A percentile compares a stretch with the other conserved stretches of the same genome.
These are phyloP conservation scores for Saccharomycopsis fermentans DNA, from an alignment of 805 yeast species.

Conservation along the genomic window DNA sequence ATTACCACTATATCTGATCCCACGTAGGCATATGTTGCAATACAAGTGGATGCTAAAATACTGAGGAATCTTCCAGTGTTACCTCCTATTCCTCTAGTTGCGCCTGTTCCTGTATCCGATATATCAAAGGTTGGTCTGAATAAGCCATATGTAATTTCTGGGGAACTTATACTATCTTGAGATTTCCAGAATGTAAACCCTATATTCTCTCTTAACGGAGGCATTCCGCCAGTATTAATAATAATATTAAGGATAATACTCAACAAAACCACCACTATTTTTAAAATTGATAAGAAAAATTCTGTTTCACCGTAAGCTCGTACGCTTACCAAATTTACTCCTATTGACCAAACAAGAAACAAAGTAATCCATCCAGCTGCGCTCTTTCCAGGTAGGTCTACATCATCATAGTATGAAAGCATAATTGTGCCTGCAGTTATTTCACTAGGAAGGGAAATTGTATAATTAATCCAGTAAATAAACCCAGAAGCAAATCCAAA, in stretches of 20 bases:
- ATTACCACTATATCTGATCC: conserved; percentile 79
- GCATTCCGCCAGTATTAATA: conserved; percentile 51
- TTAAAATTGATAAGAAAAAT: conserved; percentile 48
- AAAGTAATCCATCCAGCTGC: conserved; percentile 71
- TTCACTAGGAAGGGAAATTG: conserved; percentile 68
- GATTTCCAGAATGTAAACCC: conserved; percentile 68
- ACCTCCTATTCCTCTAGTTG: conserved; percentile 50
- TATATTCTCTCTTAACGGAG: conserved; percentile 32
- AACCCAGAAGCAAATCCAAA: conserved; percentile 69
- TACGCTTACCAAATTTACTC: conserved; percentile 56
- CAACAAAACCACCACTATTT: conserved; percentile 40
- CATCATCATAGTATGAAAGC: conserved; percentile 53
- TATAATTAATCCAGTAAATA: conserved; percentile 63
- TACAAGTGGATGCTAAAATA: conserved; percentile 47
- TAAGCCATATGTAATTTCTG: conserved; percentile 51
- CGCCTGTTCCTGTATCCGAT: conserved; percentile 47
- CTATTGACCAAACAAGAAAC: conserved; percentile 38
- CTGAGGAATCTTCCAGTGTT: conserved; percentile 50
- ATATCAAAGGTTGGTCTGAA: conserved; percentile 68
- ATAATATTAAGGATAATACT: conserved; percentile 51
- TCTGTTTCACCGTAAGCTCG: conserved; percentile 68
- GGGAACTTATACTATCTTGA: conserved; percentile 32
- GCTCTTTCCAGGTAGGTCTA: conserved; percentile 40
- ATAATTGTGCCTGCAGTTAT: conserved; percentile 71
- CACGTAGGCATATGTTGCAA: conserved; percentile 65